Conservation (phyloP, 2,329 filamentous ascomycete genomes). For the Xenoacremonium recifei region DNA sequence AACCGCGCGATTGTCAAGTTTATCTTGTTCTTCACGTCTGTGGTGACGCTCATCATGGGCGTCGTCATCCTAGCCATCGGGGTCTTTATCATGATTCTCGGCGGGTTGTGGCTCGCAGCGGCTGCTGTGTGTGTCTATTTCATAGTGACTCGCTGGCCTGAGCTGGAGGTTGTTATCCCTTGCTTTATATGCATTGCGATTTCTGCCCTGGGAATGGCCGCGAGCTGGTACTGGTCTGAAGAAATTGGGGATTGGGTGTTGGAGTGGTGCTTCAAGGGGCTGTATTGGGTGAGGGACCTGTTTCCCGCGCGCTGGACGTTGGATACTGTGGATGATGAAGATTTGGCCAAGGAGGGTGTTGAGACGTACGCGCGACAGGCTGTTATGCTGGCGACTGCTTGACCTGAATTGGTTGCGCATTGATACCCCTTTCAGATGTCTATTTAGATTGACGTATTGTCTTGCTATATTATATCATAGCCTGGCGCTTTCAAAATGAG, state of each 20-base stretch:
- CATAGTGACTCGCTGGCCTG: conserved; percentile 27
- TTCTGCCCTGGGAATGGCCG: conserved; percentile 8
- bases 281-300: neutral
- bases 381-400: neutral
- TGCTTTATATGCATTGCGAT: conserved; percentile 21
- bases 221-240: conserved; percentile 9
- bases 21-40: conserved; percentile 4
- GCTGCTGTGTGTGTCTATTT: conserved; percentile 23
- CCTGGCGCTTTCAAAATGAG: no score
- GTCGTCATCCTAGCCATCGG: neutral
- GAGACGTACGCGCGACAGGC: conserved; percentile 11
- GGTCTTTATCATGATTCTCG: conserved; percentile 4
- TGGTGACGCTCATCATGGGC: neutral
- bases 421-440: no score
- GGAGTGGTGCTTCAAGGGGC: neutral
- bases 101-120: conserved; percentile 19
- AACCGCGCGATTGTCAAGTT: conserved; percentile 26
- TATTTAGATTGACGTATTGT: no score
- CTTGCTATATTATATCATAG: no score
- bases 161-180: conserved; percentile 21
- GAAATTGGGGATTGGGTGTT: conserved; percentile 5
- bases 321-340: conserved; percentile 18
- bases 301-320: conserved; percentile 13
- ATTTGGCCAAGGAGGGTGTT: conserved; percentile 19
- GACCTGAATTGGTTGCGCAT: no score